Evolutionary conservation across 345 rosid genomes (phyloP), one percentile per base, ranked within the genome.

Genomic region (Punica granatum): DNA sequence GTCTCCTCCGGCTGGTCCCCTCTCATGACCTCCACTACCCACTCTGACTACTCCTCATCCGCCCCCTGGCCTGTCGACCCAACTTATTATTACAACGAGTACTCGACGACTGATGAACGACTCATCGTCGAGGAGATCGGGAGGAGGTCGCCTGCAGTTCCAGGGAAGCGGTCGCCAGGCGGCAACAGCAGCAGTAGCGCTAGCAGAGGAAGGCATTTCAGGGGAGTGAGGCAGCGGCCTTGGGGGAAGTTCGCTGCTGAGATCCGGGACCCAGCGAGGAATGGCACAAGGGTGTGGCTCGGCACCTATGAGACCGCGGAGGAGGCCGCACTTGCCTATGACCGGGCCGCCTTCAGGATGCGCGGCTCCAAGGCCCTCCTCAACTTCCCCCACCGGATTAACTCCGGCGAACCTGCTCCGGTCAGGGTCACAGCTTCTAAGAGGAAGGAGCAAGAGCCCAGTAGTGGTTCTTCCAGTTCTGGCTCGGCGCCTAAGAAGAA

Each of bases 241-340:
- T 88, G 94, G 94, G 94, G 89, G n/a, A 86, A 86, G 70, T 88
- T 77, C 41, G 90, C 94, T 19, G 94, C 89, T 9, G 94, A 88
- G 86, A 88, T 88, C 44, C 77, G 94, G 13, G 90, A 88, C 71
- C 86, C 86, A 34, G 84, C 87, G 5, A 88, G 77, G 80, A 86
- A 79, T 53, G 89, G 94, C 32, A 81, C 86, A 0, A 78, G 90
- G 62, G 87, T 86, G 25, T 88, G 94, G 94, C 80, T 88, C 15
- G 94, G 94, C 39, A 88, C 94, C 10, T 88, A 79, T 63, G 87
- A 77, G 75, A 88, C 85, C 16, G 87, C 87, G 21, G 89, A 88
- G 81, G 85, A 84, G 46, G 94, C 94, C 1, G 94, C 94, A 36
- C 67, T 86, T 64, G 94, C 94, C 23, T 88, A 88, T 42, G 90